A percentile compares a stretch with the other conserved stretches of the same genome.
Conservation (phyloP, 1,284 basidiomycete species). For the Veloporphyrellus conicus region DNA sequence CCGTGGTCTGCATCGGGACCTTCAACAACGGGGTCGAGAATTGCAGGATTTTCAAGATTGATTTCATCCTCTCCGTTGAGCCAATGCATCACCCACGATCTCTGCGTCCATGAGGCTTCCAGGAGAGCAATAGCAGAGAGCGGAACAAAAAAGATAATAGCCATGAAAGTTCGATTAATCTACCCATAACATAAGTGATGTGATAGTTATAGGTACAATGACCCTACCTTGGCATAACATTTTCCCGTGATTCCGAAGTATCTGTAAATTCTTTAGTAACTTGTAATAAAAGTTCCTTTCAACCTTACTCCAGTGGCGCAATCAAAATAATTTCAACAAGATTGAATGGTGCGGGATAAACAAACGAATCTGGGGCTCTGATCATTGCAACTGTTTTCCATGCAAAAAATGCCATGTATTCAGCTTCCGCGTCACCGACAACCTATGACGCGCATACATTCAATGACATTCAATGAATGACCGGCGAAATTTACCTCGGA, state of each 20-base stretch:
- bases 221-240: constrained; percentile 53
- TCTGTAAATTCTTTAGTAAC: constrained; percentile 35
- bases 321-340: constrained; percentile 78
- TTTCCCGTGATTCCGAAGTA: constrained; percentile 43
- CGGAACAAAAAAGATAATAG: constrained; percentile 74
- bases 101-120: constrained; percentile 60
- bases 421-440: constrained; percentile 63
- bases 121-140: constrained; percentile 70
- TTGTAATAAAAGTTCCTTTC: not conserved
- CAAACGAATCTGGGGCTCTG: constrained; percentile 76
- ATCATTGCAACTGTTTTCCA: constrained; percentile 79
- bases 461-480: not conserved
- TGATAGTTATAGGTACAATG: not conserved
- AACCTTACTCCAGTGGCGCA: constrained; percentile 77
- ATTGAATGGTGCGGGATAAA: constrained; percentile 80
- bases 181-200: constrained; percentile 23
- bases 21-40: constrained; percentile 59
- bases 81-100: constrained; percentile 67
- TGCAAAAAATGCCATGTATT: constrained; percentile 86
- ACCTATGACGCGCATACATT: constrained; percentile 36
- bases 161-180: constrained; percentile 79
- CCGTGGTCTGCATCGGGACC: constrained; percentile 53
- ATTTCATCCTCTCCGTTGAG: constrained; percentile 60
- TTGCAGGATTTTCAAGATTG: constrained; percentile 55
- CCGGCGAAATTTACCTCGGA: constrained; percentile 62